A percentile compares a stretch with the other conserved stretches of the same genome.
Conservation (phyloP, 352 stramenopile genomes). For the Phytophthora quininea region DNA sequence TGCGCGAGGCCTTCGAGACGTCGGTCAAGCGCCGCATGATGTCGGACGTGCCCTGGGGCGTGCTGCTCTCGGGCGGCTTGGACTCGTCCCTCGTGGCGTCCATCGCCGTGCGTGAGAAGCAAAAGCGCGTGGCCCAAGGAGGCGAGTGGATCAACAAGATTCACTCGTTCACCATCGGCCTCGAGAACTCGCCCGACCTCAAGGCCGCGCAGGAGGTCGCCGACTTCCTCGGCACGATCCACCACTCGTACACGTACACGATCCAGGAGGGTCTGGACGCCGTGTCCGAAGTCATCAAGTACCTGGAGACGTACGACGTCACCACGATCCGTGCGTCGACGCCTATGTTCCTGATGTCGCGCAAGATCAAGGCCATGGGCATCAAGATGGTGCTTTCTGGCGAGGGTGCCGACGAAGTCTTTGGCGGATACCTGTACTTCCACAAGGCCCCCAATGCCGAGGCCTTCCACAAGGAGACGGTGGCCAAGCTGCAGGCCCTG, state of each 20-base stretch:
- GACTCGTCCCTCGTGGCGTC: conserved; percentile 98
- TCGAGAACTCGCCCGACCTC: conserved; percentile 96
- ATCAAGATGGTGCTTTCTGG: conserved; percentile 99
- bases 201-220: conserved; percentile 96
- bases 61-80: conserved; percentile 97
- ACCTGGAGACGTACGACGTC: conserved; percentile 98
- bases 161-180: conserved; percentile 98
- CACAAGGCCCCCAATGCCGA: conserved; percentile 97
- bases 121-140: conserved; percentile 81
- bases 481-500: conserved; percentile 96
- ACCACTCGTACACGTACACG: conserved; percentile 99
- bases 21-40: conserved; percentile 98
- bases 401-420: conserved; percentile 98
- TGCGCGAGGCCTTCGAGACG: conserved; percentile 94
- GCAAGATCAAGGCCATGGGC: conserved; percentile 99
- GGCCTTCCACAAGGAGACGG: conserved; percentile 92
- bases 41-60: conserved; percentile 98
- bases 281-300: conserved; percentile 97
- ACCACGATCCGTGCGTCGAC: conserved; percentile 98
- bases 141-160: conserved; percentile 92
- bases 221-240: conserved; percentile 97
- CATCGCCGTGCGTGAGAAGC: conserved; percentile 94
- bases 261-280: conserved; percentile 98
- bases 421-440: conserved; percentile 99
- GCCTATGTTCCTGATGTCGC: conserved; percentile 99